These are phyloP conservation scores for Zygotorulaspora mrakii DNA, from an alignment of 1,139 yeast species.

Conservation along the genomic window DNA sequence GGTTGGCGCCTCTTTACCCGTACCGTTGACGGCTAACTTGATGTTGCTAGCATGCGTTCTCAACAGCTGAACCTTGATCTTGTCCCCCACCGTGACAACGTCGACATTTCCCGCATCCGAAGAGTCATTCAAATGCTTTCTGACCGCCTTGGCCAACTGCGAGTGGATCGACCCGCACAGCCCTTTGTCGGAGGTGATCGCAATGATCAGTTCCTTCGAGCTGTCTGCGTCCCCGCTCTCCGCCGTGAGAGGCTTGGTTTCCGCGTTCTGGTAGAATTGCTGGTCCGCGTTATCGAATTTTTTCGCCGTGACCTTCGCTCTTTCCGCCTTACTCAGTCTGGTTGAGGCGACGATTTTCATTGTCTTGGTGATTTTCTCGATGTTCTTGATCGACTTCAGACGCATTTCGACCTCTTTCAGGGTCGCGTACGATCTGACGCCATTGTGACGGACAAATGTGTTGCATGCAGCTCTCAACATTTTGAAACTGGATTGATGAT, in stretches of 20 bases:
- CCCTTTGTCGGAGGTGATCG: constrained; percentile 95
- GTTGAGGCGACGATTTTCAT: constrained; percentile 99
- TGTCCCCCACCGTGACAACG: constrained; percentile 88
- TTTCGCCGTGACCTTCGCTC: constrained; percentile 88
- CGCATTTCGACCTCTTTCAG: constrained; percentile 98
- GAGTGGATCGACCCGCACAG: constrained; percentile 98
- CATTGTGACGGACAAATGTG: constrained; percentile 9
- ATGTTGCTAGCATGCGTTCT: constrained; percentile 74
- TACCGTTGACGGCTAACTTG: constrained; percentile 77
- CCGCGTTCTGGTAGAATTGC: constrained; percentile 78
- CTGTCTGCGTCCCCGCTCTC: too few relatives aligned
- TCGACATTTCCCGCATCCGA: constrained; percentile 81
- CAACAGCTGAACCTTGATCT: constrained; percentile 79
- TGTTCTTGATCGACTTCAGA: constrained; percentile 95
- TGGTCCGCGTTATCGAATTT: constrained; percentile 76
- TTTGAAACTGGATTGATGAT: too few relatives aligned
- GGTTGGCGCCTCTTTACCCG: constrained; percentile 96
- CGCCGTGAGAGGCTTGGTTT: too few relatives aligned
- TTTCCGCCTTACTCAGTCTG: constrained; percentile 92
- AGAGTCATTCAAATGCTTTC: constrained; percentile 55
- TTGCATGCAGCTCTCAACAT: constrained; percentile 7
- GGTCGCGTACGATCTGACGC: constrained; percentile 85
- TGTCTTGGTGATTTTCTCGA: constrained; percentile 98
- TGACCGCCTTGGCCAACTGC: constrained; percentile 85
- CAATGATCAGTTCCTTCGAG: constrained; percentile 72